Evolutionary conservation across 139 green algal genomes (phyloP), one percentile per base, ranked within the genome.

Genomic region (Tetraselmis striata): DNA sequence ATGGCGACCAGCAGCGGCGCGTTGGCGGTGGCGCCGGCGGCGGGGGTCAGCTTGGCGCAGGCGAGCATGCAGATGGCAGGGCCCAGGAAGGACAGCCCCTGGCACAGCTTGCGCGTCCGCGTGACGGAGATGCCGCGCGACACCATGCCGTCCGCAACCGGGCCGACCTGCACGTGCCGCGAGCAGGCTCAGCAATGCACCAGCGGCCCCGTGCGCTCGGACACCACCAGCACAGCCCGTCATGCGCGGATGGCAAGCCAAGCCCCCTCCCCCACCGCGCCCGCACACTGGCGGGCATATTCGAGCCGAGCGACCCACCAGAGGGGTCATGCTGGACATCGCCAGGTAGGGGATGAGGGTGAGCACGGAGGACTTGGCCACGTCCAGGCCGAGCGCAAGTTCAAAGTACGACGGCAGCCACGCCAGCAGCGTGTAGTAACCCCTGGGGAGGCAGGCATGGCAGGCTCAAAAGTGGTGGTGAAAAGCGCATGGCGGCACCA

Each of bases 351-450:
- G 92, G 78, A 97, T 94, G 29, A 96, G 87, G 11, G 93, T 95
- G 0, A 97, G 87, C 79, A 97, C 84, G 78, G 85, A 93, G 31
- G 82, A 91, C 67, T 89, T 90, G 81, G 95, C 89, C 76, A 97
- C 92, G 67, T 96, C 94, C 29, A 98, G 89, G 1, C 93, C 93
- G 31, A 99, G 87, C 0, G 91, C 89, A 59, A 98, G 90, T 76
- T 97, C 95, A 87, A 98, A 99, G 89, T 98, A 99, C 2, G 89
- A 94, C 11, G 97, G 97, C 86, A 99, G 92, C 97, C 97, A 99
- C 0, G 97, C 92, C 74, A 98, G 89, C 59, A 99, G 90, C 1
- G 92, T 96, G 89, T 98, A 99, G 86, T 98, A 97, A 59, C 90
- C 90, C 89, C 88, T 90, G 76, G 90, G 85, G 77, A 81, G 74